Evolutionary conservation across 2,329 filamentous ascomycete species (phyloP), one percentile per base, ranked within the genome.

Genomic region (Paraphoma chrysanthemicola): DNA sequence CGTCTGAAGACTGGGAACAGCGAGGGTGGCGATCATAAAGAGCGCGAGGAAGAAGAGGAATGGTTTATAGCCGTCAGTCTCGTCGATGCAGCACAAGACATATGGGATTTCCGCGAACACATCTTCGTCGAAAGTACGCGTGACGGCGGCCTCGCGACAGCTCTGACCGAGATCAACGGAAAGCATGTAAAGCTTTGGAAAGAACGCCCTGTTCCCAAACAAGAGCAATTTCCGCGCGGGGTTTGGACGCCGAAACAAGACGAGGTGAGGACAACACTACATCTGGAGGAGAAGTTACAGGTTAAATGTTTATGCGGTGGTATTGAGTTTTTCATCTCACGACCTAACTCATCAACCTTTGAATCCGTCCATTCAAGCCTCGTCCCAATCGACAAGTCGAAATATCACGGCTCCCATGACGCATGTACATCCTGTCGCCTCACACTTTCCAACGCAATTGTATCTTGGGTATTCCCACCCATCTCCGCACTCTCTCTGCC

Each of bases 391-490:
- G 33, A 36, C 6, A 36, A 36, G 33, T 36, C 33, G 33, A 36
- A 14, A 36, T 36, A 14, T 3, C 14, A 36, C 33, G 33, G 33
- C 33, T 36, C 33, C 10, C 33, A 36, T 6, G 33, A 36, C 14
- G 33, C 14, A 36, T 36, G 33, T 14, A 88, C 0, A 80, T 81
- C n/a, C 71, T 75, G 1, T 78, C 85, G 28, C 57, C 73, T 31
- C 59, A 80, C 46, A 66, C 74, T 12, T 59, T 68, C 17, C 66
- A 10, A 14, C 33, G 14, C 33, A 2, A 36, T 36, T 36, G 33
- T 36, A 10, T 36, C 73, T 3, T 36, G 33, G 33, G 6, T 36
- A 10, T 36, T 36, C 14, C 33, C 33, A 3, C 9, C 33, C 33
- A 36, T 36, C 33, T 10, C 9, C 3, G 33, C 33, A 2, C 9